Evolutionary conservation across 768 basidiomycete genomes (phyloP), one percentile per base, ranked within the genome.

Genomic region (Phallus indusiatus): DNA sequence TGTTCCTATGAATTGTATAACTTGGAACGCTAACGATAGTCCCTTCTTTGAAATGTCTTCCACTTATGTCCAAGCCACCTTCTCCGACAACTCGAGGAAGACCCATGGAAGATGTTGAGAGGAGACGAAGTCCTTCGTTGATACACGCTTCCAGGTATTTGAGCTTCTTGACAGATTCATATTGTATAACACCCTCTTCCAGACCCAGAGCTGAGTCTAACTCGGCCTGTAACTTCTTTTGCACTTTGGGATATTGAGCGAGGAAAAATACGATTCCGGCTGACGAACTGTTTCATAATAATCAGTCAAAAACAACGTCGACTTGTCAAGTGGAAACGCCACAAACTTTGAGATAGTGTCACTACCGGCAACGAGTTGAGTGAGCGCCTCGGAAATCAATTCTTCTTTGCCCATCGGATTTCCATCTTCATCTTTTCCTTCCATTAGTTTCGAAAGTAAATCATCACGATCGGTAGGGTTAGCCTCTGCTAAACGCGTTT

Each of bases 311-410:
- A 28, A n/a, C 33, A 28, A 28, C 7, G 7, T 3, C 28, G 28
- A 28, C 7, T 28, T 28, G 28, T 28, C n/a, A 33, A n/a, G 48
- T 47, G n/a, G 17, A 67, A 24, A 46, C 24, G 63, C 48, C 20
- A 59, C 84, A 61, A 64, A 90, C 89, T 95, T 96, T 48, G 92
- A 93, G 0, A 93, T 95, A 1, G 93, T 96, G 66, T 96, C 93
- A 2, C 86, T 88, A 1, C 92, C 92, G 6, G 90, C 90, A 63
- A 94, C 91, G n/a, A 94, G 78, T 53, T 92, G 81, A 0, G 91
- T 92, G n/a, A 90, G 71, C 48, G 88, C 86, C 73, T 96, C 94
- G 0, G 92, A 92, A 0, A 90, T 95, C 58, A 96, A 72, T 67
- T 95, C 94, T 64, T 82, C 83, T 24, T 78, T 76, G 0, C 86